Percentiles rank a stretch among this genome's conserved stretches.
These are phyloP conservation scores for Pulveroboletus ravenelii DNA, from an alignment of 768 basidiomycete species.

Conservation along the genomic window DNA sequence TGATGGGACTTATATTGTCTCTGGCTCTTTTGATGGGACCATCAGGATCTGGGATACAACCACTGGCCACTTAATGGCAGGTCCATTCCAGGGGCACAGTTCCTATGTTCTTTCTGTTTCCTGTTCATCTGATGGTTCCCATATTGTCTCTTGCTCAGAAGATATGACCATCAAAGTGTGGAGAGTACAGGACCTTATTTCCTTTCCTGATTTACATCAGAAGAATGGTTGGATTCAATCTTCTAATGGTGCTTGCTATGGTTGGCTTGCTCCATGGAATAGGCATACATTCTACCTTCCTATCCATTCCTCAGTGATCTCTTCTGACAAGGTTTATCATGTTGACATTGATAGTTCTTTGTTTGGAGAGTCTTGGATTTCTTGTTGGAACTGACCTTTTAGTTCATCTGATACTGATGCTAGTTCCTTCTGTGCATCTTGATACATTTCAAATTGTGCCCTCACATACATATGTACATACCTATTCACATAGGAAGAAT, in stretches of 20 bases:
- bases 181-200: background rate
- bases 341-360: background rate
- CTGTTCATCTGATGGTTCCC: no score
- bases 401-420: background rate
- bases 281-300: background rate
- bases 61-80: no score
- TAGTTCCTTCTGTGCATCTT: background rate
- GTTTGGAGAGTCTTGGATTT: background rate
- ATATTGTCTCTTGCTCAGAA: no score
- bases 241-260: background rate
- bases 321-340: background rate
- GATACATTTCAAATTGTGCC: background rate
- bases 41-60: no score
- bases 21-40: no score
- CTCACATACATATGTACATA: no score
- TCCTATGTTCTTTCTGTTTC: no score
- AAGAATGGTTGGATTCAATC: slow-evolving; percentile 6
- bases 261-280: slow-evolving; percentile 8
- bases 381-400: background rate
- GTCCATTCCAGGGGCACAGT: no score
- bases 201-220: background rate
- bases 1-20: no score
- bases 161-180: background rate
- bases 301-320: background rate
- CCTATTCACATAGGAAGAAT: no score